These are phyloP conservation scores for Ceratobasidium sp. DNA, from an alignment of 1,284 basidiomycete species.

Conservation along the genomic window DNA sequence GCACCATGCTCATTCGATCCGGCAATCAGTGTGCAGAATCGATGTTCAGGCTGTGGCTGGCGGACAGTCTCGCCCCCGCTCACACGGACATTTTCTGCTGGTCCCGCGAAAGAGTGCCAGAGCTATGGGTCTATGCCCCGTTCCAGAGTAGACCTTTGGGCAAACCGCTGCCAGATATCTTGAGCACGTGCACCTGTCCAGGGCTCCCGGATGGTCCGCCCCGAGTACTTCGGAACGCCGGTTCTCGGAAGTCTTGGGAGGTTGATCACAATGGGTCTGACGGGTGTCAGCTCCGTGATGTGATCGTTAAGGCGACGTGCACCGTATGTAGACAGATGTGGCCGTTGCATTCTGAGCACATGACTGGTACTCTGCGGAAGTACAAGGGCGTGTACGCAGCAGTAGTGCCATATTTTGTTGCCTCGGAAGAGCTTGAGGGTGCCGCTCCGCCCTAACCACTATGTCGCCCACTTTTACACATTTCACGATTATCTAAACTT, in stretches of 20 bases:
- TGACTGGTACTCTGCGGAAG: not conserved
- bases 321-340: constrained; percentile 6
- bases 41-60: not conserved
- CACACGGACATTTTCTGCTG: constrained; percentile 7
- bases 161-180: constrained; percentile 5
- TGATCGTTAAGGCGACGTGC: not conserved
- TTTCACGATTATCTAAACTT: too few species aligned
- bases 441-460: too few species aligned
- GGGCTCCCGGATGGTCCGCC: not conserved
- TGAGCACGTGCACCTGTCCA: constrained; percentile 5
- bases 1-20: not conserved
- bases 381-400: not conserved
- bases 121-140: constrained; percentile 21
- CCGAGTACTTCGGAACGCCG: not conserved
- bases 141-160: constrained; percentile 30
- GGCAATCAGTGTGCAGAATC: not conserved
- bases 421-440: too few species aligned
- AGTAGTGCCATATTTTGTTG: constrained; percentile 17
- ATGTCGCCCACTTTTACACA: too few species aligned
- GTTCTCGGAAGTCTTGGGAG: constrained; percentile 16
- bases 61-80: not conserved
- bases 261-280: constrained; percentile 2
- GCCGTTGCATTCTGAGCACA: not conserved
- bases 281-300: not conserved
- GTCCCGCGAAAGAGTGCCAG: not conserved